Conservation (phyloP, 2,329 filamentous ascomycete species). For the Alternaria gaisen region DNA sequence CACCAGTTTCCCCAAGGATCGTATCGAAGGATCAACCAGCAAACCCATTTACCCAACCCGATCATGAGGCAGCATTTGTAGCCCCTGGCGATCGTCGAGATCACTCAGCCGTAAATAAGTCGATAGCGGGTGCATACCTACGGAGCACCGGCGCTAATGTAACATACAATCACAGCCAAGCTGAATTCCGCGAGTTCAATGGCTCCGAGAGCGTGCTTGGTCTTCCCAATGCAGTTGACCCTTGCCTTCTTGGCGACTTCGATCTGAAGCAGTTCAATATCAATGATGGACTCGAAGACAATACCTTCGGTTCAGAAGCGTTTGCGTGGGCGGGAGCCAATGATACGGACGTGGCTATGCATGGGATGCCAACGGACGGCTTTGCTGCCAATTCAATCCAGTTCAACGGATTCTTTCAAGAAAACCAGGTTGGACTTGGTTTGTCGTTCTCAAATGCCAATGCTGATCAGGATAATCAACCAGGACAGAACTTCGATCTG, state of each 20-base stretch:
- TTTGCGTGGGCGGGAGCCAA: neutral
- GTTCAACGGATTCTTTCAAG: neutral
- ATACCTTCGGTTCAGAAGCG: neutral
- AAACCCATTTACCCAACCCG: neutral
- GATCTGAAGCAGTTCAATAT: conserved; percentile 6
- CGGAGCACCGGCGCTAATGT: conserved; percentile 1
- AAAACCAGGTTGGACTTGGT: neutral
- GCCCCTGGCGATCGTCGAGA: neutral
- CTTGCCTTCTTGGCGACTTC: conserved; percentile 7
- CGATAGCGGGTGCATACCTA: conserved; percentile 7
- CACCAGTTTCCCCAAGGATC: conserved; percentile 4
- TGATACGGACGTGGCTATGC: neutral
- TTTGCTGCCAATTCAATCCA: neutral
- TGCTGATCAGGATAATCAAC: neutral
- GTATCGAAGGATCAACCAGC: neutral
- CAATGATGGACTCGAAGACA: neutral
- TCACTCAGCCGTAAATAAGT: neutral
- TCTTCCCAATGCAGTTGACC: conserved; percentile 11
- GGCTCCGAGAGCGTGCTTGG: conserved; percentile 14
- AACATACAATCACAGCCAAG: conserved; percentile 7
- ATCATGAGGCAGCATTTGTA: neutral
- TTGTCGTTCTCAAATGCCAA: neutral
- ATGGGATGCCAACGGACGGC: neutral
- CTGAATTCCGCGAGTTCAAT: conserved; percentile 10
- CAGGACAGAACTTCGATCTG: neutral